Evolutionary conservation across 805 yeast genomes (phyloP).

Genomic region (Saccharomyces cerevisiae): DNA sequence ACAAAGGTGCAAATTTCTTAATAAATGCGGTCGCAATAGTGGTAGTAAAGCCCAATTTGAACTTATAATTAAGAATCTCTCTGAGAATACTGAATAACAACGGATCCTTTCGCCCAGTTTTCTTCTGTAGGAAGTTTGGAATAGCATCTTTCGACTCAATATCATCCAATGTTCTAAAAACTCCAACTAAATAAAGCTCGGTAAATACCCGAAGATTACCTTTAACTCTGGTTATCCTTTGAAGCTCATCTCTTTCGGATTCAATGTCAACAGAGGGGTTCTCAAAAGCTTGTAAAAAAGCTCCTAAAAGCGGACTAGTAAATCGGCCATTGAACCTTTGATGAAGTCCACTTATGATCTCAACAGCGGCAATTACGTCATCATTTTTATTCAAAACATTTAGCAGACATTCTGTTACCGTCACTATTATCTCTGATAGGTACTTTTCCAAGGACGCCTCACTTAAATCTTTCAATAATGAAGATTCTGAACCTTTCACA

Average conservation of each 20-base stretch:
- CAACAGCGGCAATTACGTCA: slow-evolving; percentile 58
- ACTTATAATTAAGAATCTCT: slow-evolving; percentile 38
- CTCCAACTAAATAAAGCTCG: slow-evolving; percentile 52
- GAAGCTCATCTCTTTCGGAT: slow-evolving; percentile 38
- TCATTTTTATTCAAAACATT: slow-evolving; percentile 41
- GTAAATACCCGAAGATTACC: slow-evolving; percentile 42
- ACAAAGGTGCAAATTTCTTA: slow-evolving; percentile 36
- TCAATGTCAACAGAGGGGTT: slow-evolving; percentile 22
- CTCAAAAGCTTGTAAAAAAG: slow-evolving; percentile 36
- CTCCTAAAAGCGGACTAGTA: slow-evolving; percentile 40
- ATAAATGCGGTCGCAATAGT: slow-evolving; percentile 41
- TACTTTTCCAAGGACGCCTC: slow-evolving; percentile 65
- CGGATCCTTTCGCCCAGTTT: slow-evolving; percentile 31
- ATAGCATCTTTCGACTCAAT: slow-evolving; percentile 32
- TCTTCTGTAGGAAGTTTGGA: slow-evolving; percentile 38
- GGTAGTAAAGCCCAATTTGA: slow-evolving; percentile 30
- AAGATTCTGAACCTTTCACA: slow-evolving; percentile 40
- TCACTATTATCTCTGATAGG: slow-evolving; percentile 56
- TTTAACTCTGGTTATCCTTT: slow-evolving; percentile 37
- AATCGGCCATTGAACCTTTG: slow-evolving; percentile 57
- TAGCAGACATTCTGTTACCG: slow-evolving; percentile 53
- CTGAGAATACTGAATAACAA: slow-evolving; percentile 37
- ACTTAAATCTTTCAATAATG: slow-evolving; percentile 51
- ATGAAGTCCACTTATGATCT: slow-evolving; percentile 63
- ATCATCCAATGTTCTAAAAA: slow-evolving; percentile 42